These are phyloP conservation scores for Epichloe coenophiala DNA, from an alignment of 2,329 filamentous ascomycete species.

Conservation along the genomic window DNA sequence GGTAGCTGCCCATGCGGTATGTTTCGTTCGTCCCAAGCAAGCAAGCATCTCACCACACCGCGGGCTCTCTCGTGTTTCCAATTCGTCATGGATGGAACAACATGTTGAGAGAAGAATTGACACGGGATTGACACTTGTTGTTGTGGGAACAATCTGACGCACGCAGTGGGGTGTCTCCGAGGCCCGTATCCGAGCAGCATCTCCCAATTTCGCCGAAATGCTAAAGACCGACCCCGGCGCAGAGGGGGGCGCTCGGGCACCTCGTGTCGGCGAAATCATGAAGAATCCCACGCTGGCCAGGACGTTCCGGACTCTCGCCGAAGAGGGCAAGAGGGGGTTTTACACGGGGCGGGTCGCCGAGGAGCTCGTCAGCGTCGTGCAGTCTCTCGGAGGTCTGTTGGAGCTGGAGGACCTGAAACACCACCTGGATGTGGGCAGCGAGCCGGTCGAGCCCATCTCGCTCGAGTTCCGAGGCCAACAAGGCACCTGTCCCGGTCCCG, in stretches of 20 bases:
- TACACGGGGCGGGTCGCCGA: conserved; percentile 77
- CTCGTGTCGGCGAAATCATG: conserved; percentile 74
- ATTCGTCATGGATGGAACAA: background rate
- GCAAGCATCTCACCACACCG: too few relatives aligned
- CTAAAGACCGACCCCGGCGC: conserved; percentile 63
- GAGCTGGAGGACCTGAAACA: conserved; percentile 67
- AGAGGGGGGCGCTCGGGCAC: conserved; percentile 59
- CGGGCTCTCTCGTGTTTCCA: background rate
- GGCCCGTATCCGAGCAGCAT: conserved; percentile 50
- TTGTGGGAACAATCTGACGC: too few relatives aligned
- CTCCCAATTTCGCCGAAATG: conserved; percentile 78
- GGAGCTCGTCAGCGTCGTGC: conserved; percentile 64
- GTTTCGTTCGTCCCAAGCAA: too few relatives aligned
- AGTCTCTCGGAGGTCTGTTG: conserved; percentile 63
- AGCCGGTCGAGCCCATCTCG: conserved; percentile 75
- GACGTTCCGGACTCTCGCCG: conserved; percentile 68
- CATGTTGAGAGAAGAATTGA: background rate
- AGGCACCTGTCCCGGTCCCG: conserved; percentile 19
- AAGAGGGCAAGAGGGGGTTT: conserved; percentile 79
- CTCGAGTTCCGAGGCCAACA: conserved; percentile 66
- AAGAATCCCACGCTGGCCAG: conserved; percentile 68
- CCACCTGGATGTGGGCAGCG: conserved; percentile 54
- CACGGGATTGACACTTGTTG: too few relatives aligned
- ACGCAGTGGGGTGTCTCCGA: conserved; percentile 66
- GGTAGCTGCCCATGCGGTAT: conserved; percentile 53